phyloP scores from a whole-genome alignment of 1,284 basidiomycete genomes.

The Naganishia sp. region DNA sequence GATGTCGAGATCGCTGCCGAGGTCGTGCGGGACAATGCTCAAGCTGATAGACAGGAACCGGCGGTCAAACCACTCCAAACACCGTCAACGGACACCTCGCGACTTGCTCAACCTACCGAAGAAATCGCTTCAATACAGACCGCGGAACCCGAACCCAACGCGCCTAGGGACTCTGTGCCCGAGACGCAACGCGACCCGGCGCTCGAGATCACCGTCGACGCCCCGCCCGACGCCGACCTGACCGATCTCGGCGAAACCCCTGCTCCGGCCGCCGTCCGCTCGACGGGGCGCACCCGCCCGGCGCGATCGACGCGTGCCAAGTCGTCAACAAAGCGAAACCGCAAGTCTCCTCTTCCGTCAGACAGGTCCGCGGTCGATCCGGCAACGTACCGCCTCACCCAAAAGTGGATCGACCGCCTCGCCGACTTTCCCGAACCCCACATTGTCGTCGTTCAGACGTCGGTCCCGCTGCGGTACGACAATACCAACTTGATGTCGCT shows the following conservation, averaged over 20 bases:
- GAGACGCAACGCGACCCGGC: conserved; percentile 17
- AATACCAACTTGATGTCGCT: conserved; percentile 28
- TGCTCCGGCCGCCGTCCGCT: conserved; percentile 8
- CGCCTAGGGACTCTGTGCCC: background rate
- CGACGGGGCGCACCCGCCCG: conserved; percentile 20
- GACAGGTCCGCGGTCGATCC: conserved; percentile 3
- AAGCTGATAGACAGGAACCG: too few relatives aligned
- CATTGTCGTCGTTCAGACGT: conserved; percentile 3
- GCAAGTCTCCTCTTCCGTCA: background rate
- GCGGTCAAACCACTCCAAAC: too few relatives aligned
- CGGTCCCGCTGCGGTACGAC: conserved; percentile 23
- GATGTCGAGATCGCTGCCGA: too few relatives aligned
- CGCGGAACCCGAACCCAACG: background rate
- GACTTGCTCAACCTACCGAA: too few relatives aligned
- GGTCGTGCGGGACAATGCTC: too few relatives aligned
- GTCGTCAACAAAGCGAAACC: conserved; percentile 7
- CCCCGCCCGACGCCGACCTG: background rate
- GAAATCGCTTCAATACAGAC: background rate
- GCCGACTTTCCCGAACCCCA: background rate
- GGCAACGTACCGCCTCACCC: conserved; percentile 16
- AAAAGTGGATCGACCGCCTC: conserved; percentile 19
- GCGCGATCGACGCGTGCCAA: conserved; percentile 25
- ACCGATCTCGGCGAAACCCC: too few relatives aligned
- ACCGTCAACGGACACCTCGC: too few relatives aligned
- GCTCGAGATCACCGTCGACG: background rate